A percentile compares a stretch with the other conserved stretches of the same genome.
Conservation (phyloP, 2,329 filamentous ascomycete species). For the Ceratocystis smalleyi region DNA sequence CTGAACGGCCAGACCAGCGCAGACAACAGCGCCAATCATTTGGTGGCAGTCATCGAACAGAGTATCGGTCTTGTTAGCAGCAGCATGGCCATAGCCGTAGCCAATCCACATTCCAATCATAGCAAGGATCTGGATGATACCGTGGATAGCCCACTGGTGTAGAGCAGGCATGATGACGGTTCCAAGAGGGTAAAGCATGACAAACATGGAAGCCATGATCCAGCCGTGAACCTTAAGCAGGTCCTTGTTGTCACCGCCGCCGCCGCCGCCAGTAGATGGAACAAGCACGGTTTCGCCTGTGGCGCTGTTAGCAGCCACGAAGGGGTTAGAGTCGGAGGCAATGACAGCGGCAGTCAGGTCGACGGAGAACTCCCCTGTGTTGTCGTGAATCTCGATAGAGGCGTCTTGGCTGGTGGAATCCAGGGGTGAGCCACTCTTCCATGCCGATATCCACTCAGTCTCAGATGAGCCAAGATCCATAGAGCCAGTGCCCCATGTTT, state of each 20-base stretch:
- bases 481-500: constrained; percentile 29
- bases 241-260: constrained; percentile 17
- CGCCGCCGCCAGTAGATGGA: constrained; percentile 8
- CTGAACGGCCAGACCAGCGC: constrained; percentile 40
- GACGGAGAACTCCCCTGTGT: constrained; percentile 29
- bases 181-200: constrained; percentile 44
- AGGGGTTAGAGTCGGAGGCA: constrained; percentile 37
- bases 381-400: constrained; percentile 33
- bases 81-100: constrained; percentile 40
- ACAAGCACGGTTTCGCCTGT: constrained; percentile 17
- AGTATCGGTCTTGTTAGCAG: constrained; percentile 27
- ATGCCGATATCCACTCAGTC: constrained; percentile 39
- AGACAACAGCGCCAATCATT: constrained; percentile 39
- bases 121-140: constrained; percentile 36
- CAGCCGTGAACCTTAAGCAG: constrained; percentile 37
- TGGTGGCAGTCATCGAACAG: constrained; percentile 39
- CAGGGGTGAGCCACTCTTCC: constrained; percentile 33
- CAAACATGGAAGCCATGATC: constrained; percentile 45
- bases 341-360: constrained; percentile 35
- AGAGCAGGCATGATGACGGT: constrained; percentile 44
- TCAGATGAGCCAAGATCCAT: constrained; percentile 29
- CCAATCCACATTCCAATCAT: constrained; percentile 45
- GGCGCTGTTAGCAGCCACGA: constrained; percentile 22
- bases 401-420: constrained; percentile 28
- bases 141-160: constrained; percentile 43